Evolutionary conservation across 805 yeast genomes (phyloP), one percentile per base, ranked within the genome.

Genomic region (Saccharomycopsis sp.): DNA sequence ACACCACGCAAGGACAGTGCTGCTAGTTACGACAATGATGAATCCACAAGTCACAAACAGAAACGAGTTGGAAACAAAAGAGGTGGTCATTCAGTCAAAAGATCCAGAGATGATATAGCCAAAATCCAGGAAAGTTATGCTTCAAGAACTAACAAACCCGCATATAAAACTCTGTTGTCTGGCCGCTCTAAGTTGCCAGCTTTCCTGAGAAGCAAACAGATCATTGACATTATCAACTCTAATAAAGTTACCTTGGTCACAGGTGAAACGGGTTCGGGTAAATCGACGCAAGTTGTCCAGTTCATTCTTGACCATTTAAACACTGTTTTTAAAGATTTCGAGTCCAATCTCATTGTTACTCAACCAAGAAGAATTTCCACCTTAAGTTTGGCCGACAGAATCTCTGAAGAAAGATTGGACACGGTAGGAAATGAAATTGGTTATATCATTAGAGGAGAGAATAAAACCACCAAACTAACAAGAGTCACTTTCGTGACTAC

Each of bases 251-350:
- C 88, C 7, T 72, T 92, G 37, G 79, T 92, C 41, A 92, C 98
- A 1, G 99, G 98, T 68, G 99, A 94, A 69, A 92, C 98, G 0
- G 98, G 98, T 64, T 91, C 97, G 1, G 98, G 98, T 64, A 92
- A 92, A 67, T 89, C 97, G 0, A 92, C 99, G 0, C 99, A 92
- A 68, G 82, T 89, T 3, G 97, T 90, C 3, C 99, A 92, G 68
- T 92, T 91, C 64, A 74, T 92, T 20, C 71, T 92, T 16, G 98
- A 92, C 68, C 76, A 83, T 46, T 65, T 89, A 59, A 76, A 80
- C 53, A 51, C 71, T 0, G 67, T 71, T 12, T 79, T 79, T 0
- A 68, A 69, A 9, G 80, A 80, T 61, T 84, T 77, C 61, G 69
- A 72, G 23, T 78, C 86, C 2, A 79, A 77, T 46, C 87, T 92